phyloP scores from a whole-genome alignment of 164 flowering plant species.

The Aristolochia fimbriata region DNA sequence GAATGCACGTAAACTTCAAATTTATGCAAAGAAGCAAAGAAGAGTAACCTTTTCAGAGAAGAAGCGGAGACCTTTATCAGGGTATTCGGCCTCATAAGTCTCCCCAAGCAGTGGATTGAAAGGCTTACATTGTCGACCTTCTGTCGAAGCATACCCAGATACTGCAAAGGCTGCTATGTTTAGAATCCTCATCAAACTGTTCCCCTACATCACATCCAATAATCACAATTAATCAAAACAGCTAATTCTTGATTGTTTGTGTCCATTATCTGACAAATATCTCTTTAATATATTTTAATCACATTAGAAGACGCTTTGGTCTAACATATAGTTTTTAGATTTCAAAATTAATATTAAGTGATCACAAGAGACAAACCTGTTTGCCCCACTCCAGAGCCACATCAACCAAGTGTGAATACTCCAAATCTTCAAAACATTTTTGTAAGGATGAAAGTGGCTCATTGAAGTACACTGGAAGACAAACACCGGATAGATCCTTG shows the following conservation, averaged over 20 bases:
- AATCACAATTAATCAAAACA: no score
- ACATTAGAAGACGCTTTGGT: no score
- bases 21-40: neutral
- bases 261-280: no score
- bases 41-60: conserved; percentile 80
- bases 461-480: conserved; percentile 97
- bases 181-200: conserved; percentile 89
- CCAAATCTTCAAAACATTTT: conserved; percentile 98
- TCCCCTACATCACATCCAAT: conserved; percentile 55
- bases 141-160: conserved; percentile 97
- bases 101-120: conserved; percentile 99
- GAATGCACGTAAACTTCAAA: no score
- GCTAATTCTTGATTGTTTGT: no score
- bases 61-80: conserved; percentile 93
- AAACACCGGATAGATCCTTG: conserved; percentile 94
- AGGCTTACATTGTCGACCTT: conserved; percentile 98
- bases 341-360: neutral
- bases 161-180: conserved; percentile 94
- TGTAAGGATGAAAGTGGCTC: conserved; percentile 97
- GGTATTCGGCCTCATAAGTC: conserved; percentile 98
- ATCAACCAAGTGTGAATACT: conserved; percentile 89
- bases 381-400: conserved; percentile 92
- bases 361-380: conserved; percentile 53
- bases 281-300: no score
- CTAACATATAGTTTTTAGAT: no score